phyloP scores from a whole-genome alignment of 2,329 filamentous ascomycete species.

The Septoria linicola region DNA sequence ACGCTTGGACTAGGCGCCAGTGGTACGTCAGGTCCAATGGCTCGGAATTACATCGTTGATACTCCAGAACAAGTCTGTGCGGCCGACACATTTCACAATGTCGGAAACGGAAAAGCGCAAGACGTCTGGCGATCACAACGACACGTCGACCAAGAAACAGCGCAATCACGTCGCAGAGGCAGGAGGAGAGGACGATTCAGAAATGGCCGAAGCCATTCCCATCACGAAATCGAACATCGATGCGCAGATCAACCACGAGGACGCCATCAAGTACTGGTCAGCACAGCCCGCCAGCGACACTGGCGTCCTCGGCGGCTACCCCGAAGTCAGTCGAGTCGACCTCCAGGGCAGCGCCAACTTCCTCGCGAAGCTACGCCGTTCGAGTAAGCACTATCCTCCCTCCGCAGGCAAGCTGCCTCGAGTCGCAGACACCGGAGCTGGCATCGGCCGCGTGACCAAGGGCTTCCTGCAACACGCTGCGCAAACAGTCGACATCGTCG shows the following conservation, averaged over 20 bases:
- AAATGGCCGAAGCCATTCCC: conserved; percentile 16
- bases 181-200: conserved; percentile 2
- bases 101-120: conserved; percentile 21
- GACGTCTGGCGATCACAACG: conserved; percentile 4
- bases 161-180: conserved; percentile 1
- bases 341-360: conserved; percentile 69
- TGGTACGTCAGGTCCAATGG: too few species aligned
- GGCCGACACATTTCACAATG: conserved; percentile 2
- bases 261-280: conserved; percentile 54
- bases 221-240: conserved; percentile 5
- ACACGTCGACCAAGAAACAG: conserved; percentile 14
- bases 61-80: too few species aligned
- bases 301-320: conserved; percentile 78
- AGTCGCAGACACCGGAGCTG: conserved; percentile 62
- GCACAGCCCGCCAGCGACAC: conserved; percentile 55
- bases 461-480: conserved; percentile 71
- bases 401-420: conserved; percentile 36
- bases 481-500: conserved; percentile 75
- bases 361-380: conserved; percentile 61
- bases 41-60: too few species aligned
- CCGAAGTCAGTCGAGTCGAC: conserved; percentile 67
- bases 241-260: conserved; percentile 45
- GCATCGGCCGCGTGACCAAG: conserved; percentile 80
- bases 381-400: conserved; percentile 32
- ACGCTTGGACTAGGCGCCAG: background rate